Evolutionary conservation across 2,329 filamentous ascomycete genomes (phyloP).

Genomic region (Ascochyta rabiei): DNA sequence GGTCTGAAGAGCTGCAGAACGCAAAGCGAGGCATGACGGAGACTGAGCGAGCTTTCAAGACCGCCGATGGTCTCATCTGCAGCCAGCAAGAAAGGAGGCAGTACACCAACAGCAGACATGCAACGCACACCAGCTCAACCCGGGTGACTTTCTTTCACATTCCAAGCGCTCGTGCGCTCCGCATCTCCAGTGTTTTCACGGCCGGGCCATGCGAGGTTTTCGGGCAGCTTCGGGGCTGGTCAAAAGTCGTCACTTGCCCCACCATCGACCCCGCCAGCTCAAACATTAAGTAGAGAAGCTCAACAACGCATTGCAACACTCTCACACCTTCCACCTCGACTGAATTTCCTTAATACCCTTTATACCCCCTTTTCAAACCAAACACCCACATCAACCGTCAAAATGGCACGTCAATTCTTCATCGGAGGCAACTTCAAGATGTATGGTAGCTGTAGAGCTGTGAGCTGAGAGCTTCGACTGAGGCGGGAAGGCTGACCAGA

Average conservation of each 20-base stretch:
- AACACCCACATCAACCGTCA: constrained; percentile 51
- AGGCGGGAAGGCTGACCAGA: constrained; percentile 10
- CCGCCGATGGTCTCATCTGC: neutral
- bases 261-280: constrained; percentile 33
- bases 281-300: constrained; percentile 31
- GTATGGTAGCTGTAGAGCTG: constrained; percentile 57
- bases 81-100: neutral
- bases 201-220: constrained; percentile 26
- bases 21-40: neutral
- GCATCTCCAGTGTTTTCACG: constrained; percentile 37
- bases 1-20: neutral
- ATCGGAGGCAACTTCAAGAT: constrained; percentile 99
- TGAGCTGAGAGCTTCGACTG: neutral
- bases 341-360: constrained; percentile 12
- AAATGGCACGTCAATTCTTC: constrained; percentile 94
- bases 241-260: constrained; percentile 30
- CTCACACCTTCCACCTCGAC: constrained; percentile 14
- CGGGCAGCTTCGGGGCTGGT: constrained; percentile 17
- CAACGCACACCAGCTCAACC: constrained; percentile 3
- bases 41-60: neutral
- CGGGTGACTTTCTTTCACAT: constrained; percentile 14
- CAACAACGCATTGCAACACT: constrained; percentile 40
- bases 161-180: constrained; percentile 19
- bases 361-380: constrained; percentile 5
- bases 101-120: neutral